phyloP scores from a whole-genome alignment of 306 rosid genomes.

The Parietaria judaica region DNA sequence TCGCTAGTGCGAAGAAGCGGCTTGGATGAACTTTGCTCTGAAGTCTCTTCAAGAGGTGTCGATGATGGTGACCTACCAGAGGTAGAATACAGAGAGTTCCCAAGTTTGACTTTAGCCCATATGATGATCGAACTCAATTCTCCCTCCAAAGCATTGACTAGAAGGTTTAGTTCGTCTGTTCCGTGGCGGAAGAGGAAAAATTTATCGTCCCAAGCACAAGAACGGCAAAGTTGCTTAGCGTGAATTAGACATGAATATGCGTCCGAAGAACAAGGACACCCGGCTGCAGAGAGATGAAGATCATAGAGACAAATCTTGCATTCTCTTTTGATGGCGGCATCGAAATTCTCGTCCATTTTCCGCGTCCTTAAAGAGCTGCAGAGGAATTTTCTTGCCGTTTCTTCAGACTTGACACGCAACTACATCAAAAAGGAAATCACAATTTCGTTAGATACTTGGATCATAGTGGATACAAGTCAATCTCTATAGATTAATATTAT shows the following conservation, averaged over 20 bases:
- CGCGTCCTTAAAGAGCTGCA: slow-evolving; percentile 32
- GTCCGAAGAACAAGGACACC: slow-evolving; percentile 58
- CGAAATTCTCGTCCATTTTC: slow-evolving; percentile 42
- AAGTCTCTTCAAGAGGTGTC: slow-evolving; percentile 5
- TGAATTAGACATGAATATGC: slow-evolving; percentile 70
- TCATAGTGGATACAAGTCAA: no score
- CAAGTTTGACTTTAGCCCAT: slow-evolving; percentile 68
- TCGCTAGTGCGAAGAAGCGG: neutral
- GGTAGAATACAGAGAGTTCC: slow-evolving; percentile 33
- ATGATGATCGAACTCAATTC: slow-evolving; percentile 48
- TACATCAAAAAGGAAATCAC: slow-evolving; percentile 22
- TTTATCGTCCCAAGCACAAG: slow-evolving; percentile 60
- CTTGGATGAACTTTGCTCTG: slow-evolving; percentile 16
- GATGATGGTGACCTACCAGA: slow-evolving; percentile 25
- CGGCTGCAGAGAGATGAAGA: slow-evolving; percentile 65
- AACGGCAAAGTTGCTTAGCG: slow-evolving; percentile 58
- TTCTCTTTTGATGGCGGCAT: slow-evolving; percentile 50
- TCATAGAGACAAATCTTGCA: slow-evolving; percentile 64
- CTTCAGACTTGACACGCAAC: slow-evolving; percentile 57
- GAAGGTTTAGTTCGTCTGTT: slow-evolving; percentile 52
- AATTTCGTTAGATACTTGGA: no score
- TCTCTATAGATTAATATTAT: no score
- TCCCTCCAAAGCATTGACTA: slow-evolving; percentile 74
- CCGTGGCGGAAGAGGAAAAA: slow-evolving; percentile 46
- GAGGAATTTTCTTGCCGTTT: slow-evolving; percentile 47